Evolutionary conservation across 768 basidiomycete species (phyloP).

Genomic region (Leccinum barrowsii): DNA sequence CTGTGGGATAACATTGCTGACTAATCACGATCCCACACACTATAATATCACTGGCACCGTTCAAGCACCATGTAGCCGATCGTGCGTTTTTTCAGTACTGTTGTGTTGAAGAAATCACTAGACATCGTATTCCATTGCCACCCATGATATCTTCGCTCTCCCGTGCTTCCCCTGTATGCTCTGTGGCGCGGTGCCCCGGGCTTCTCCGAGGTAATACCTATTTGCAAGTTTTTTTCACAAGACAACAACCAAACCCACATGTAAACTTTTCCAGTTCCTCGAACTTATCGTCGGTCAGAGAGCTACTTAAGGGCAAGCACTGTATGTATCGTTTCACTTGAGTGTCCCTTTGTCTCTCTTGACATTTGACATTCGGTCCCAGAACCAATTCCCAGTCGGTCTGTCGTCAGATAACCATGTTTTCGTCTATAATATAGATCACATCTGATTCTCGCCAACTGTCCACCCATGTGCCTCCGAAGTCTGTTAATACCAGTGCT

Average conservation of each 20-base stretch:
- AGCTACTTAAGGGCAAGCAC: neutral
- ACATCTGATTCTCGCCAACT: neutral
- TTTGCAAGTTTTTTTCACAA: neutral
- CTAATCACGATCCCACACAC: neutral
- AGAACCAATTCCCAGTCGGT: neutral
- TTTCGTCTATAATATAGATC: neutral
- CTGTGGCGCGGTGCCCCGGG: neutral
- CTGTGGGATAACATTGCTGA: neutral
- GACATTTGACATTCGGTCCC: neutral
- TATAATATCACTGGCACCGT: neutral
- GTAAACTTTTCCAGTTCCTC: neutral
- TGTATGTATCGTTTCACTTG: neutral
- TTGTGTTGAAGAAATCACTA: neutral
- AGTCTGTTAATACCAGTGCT: constrained; percentile 23
- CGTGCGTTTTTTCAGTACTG: neutral
- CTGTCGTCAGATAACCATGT: neutral
- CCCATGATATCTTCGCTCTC: neutral
- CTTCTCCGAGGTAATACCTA: neutral
- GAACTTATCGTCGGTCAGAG: neutral
- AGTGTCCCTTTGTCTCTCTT: neutral
- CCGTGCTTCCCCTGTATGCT: neutral
- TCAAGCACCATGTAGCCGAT: neutral
- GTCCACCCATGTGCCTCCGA: constrained; percentile 6
- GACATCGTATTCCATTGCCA: neutral
- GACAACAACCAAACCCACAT: neutral